Base-by-base conservation (phyloP, 2,329 filamentous ascomycete genomes). In the Lizonia empirigonia region DNA sequence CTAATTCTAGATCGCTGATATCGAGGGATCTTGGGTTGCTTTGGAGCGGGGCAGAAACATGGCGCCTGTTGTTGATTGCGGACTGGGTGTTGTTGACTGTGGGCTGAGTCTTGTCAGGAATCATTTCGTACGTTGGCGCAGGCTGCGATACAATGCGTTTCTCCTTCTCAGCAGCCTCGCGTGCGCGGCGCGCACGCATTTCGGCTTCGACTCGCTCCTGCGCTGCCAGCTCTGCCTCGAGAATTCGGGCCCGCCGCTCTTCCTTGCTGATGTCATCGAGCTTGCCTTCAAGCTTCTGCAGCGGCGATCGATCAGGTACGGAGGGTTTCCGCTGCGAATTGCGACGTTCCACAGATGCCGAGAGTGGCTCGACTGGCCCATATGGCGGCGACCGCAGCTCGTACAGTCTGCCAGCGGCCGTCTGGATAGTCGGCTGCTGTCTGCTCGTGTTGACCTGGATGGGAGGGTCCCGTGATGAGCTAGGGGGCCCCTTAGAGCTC, bases 241-340 rank as follows among this genome's bases (percentile, higher is more conserved):
- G 84, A 4, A 93, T 85, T 37, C 90, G 83, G 7, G 91, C 91
- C 58, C 93, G 84, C 73, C 96, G 95, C 74, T 97, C 92, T 75
- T 97, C 92, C 73, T 97, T 97, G 72, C 89, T 96, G 73, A 97
- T 93, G 75, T 89, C 91, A 73, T 88, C 89, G 67, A 97, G 82
- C 65, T 90, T 94, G 67, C 90, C 85, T 78, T 99, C 93, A 61
- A 99, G 83, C 77, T 88, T 94, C 74, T 99, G 93, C 44, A 99
- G 81, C 44, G 95, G 94, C 57, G 93, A 97, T 65, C 89, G 85
- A 70, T 95, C 88, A 50, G 87, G 82, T 66, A 93, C 89, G 75
- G 89, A 84, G 47, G 80, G 78, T 66, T 56, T 64, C 27, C 67
- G 69, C 50, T 63, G 59, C 10, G 62, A 60, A 34, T 48, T 49